Conservation (phyloP, 2,329 filamentous ascomycete genomes). For the Xylaria sp. region DNA sequence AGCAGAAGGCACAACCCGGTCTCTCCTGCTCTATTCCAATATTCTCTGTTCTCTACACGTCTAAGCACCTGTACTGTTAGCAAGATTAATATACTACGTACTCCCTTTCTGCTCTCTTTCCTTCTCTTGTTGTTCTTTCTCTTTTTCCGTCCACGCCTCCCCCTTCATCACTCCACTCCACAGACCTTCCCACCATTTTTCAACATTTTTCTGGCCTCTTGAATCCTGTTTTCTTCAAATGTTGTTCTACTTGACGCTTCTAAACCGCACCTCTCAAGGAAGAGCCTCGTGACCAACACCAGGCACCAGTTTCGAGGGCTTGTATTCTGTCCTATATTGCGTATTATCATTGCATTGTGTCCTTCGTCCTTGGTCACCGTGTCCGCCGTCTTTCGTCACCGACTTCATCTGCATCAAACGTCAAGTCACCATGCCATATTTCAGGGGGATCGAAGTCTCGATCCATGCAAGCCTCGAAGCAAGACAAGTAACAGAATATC, state of each 20-base stretch:
- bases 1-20: neutral
- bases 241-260: neutral
- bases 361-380: neutral
- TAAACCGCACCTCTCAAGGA: neutral
- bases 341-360: neutral
- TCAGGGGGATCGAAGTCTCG: constrained; percentile 61
- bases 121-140: neutral
- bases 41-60: neutral
- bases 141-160: neutral
- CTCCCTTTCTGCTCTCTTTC: neutral
- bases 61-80: neutral
- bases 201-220: neutral
- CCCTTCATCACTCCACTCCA: neutral
- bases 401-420: neutral
- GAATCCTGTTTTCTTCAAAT: neutral
- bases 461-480: constrained; percentile 54
- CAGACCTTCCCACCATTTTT: neutral
- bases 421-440: constrained; percentile 57
- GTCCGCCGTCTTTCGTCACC: neutral
- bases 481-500: constrained; percentile 62
- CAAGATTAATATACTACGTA: neutral
- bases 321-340: neutral
- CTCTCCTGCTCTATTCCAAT: neutral
- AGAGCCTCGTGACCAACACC: neutral
- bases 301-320: neutral